Base-by-base conservation (phyloP, 495 filamentous ascomycete genomes). In the Penicillium fimorum region DNA sequence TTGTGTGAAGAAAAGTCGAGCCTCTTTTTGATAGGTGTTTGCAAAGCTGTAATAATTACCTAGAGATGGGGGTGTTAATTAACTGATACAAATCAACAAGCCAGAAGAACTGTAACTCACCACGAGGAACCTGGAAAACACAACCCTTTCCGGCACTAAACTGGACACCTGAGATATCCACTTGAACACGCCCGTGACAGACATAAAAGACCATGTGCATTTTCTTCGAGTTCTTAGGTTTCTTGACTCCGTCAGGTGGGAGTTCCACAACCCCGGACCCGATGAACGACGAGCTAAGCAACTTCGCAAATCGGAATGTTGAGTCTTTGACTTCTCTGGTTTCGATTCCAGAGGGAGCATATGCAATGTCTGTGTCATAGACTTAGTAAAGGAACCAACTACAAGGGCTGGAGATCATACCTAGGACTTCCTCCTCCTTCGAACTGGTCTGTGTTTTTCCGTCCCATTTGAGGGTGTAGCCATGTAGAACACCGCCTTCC, bases 171-270 rank as follows among this genome's bases (percentile, higher is more conserved):
- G 76, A 77, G 9, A 80, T 73, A 57, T 88, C 88, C 12, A 97
- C 82, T 46, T 83, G 86, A 35, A 96, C 91, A 47, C 84, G 81
- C 7, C 94, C 94, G 20, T 78, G 70, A 55, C 88, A 84, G 30
- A 98, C 87, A 68, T 94, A 97, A 66, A 98, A 97, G 1, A 88
- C 87, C 86, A 97, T 90, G 60, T 96, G 91, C 87, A 96, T 96
- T 71, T 87, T 90, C 50, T 93, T 82, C 5, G 87, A 86, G 63
- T 96, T 96, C 78, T 97, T 98, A 17, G 84, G 81, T 59, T 87
- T 81, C 80, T 98, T 98, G 47, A 85, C 79, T 17, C 85, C 85
- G 4, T 87, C 86, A 2, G 90, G 85, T 6, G 91, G 90, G 17
- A 98, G 73, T 47, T 97, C 92, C 30, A 98, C 87, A 52, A 97